Evolutionary conservation across 257 asterid genomes (phyloP), one percentile per base, ranked within the genome.

Genomic region (Solanum microdontum): DNA sequence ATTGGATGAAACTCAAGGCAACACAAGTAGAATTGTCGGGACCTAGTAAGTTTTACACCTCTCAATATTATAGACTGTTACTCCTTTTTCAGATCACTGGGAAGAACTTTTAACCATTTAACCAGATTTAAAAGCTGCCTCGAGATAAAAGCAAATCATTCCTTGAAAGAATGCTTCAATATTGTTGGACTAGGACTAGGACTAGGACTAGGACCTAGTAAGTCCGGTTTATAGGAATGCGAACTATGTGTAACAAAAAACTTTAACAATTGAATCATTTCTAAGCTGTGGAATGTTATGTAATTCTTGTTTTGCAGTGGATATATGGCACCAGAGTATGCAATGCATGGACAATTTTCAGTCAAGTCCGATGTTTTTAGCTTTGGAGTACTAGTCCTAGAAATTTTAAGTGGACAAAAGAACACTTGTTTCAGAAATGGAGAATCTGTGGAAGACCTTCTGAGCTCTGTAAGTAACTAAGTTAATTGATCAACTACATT

Each of bases 311-410:
- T 30, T 86, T 90, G 80, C 32, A 90, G 89, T 37, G 92, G 90
- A 40, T 88, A 90, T 79, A 86, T 90, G 89, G 55, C 91, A 19
- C 90, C 91, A 2, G 90, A 88, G 30, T 88, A 90, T 9, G 37
- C 55, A 33, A 17, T 60, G 10, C 87, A 84, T 1, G 88, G 89
- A 2, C 17, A 73, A 15, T 48, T 88, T 6, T 88, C 89, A 1
- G 72, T 86, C 2, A 88, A 86, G 2, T 90, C 88, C 7, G 90
- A 88, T 19, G 90, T 90, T 11, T 90, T 62, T 33, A 86, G 90
- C 45, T 83, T 90, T 86, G 92, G 92, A 5, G 89, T 90, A 32
- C 23, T 90, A 77, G 34, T 83, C 40, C 28, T 90, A 8, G 89
- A 87, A 70, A 87, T 87, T 26, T 7, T 80, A 80, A 43, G 86